phyloP scores from a whole-genome alignment of 176 grass and related monocot genomes.

The Juncus effusus region DNA sequence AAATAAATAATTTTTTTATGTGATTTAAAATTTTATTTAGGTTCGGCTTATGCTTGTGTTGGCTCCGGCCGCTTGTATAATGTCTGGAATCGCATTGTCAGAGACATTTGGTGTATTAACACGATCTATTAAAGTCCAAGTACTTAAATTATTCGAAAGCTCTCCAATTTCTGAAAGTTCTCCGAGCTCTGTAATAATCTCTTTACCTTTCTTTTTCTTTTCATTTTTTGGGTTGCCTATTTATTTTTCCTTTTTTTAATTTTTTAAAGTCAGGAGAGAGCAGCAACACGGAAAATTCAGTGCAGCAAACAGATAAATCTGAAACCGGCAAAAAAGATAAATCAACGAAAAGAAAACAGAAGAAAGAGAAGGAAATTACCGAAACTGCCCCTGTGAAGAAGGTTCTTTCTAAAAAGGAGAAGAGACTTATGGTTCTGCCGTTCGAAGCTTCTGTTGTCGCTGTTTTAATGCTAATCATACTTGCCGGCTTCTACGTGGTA shows the following conservation, averaged over 20 bases:
- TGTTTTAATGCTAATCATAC: slow-evolving; percentile 67
- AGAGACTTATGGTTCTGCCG: slow-evolving; percentile 65
- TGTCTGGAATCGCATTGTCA: slow-evolving; percentile 94
- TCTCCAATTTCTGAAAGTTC: slow-evolving; percentile 26
- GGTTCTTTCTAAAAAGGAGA: slow-evolving; percentile 22
- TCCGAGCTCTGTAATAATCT: slow-evolving; percentile 52
- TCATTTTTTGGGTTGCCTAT: slow-evolving; percentile 13
- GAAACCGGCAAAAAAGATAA: slow-evolving; percentile 74
- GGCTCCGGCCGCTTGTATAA: slow-evolving; percentile 96
- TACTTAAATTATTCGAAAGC: slow-evolving; percentile 60
- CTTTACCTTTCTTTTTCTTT: slow-evolving; percentile 26
- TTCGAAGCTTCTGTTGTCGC: slow-evolving; percentile 75
- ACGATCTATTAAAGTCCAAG: slow-evolving; percentile 76
- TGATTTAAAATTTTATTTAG: slow-evolving; percentile 31
- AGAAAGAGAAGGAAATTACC: slow-evolving; percentile 70
- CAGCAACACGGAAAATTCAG: slow-evolving; percentile 31
- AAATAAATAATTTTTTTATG: not conserved
- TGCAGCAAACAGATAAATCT: slow-evolving; percentile 50
- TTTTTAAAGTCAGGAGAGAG: slow-evolving; percentile 56
- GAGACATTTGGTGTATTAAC: slow-evolving; percentile 80
- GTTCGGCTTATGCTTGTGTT: slow-evolving; percentile 99
- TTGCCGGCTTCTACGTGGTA: slow-evolving; percentile 98
- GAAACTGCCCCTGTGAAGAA: slow-evolving; percentile 47
- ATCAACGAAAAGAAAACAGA: slow-evolving; percentile 77
- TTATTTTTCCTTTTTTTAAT: slow-evolving; percentile 26